Base-by-base conservation (phyloP, 1,139 yeast species). In the Hemisphaericaspora subhashii region DNA sequence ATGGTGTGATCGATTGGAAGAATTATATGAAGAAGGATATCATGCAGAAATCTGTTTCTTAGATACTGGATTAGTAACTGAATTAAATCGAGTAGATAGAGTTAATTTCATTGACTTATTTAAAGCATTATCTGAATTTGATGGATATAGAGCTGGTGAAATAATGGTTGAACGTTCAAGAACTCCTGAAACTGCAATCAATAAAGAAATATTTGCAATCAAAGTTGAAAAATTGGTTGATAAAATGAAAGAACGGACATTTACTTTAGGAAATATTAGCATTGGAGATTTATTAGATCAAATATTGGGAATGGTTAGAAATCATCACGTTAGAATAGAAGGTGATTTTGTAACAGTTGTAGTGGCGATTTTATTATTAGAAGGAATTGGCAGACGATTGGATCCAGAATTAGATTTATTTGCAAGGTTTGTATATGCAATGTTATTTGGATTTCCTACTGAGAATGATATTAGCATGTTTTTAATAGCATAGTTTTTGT, bases 271-370 rank as follows among this genome's bases (percentile, higher is more conserved):
- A 0, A 86, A 88, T 39, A 85, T 94, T 16, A 85, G 94, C 35
- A 86, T 92, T 46, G 98, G 98, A 3, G 98, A 90, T 56, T 70
- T 94, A 44, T 68, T 92, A 42, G 94, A 89, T 50, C 86, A 82
- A 55, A 92, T 92, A 69, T 72, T 92, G 44, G 71, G 82, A 1
- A 89, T 92, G 97, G 98, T 94, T 13, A 74, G 98, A 42, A 70
- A 72, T 13, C 98, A 92, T 58, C 99, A 94, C 60, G 98, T 92
- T 15, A 75, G 97, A 56, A 86, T 94, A 96, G 99, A 92, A 55
- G 95, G 96, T 6, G 98, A 92, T 59, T 92, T 92, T 55, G 83
- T 92, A 34, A 88, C 96, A 18, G 96, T 94, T 20, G 86, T 92
- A 13, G 89, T 92, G 29, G 96, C 98, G 1, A 89, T 92, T 26